Evolutionary conservation across 352 stramenopile species (phyloP).

Genomic region (Phytophthora macrochlamydospora): DNA sequence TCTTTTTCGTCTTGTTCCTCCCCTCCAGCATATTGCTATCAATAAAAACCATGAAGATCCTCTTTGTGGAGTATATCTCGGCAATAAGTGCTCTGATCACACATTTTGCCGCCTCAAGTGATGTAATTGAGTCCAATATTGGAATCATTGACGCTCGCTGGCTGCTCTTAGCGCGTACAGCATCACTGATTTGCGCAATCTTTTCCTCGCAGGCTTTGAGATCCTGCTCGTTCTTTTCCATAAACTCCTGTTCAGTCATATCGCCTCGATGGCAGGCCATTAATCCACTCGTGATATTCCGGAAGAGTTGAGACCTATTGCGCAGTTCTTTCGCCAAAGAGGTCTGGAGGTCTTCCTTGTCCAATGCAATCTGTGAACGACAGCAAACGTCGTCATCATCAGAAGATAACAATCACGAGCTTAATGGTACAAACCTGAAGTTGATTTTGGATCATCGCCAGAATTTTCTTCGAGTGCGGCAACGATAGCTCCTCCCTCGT

Average conservation of each 20-base stretch:
- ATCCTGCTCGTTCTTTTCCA: conserved; percentile 57
- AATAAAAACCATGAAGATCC: conserved; percentile 40
- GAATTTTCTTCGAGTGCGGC: not conserved
- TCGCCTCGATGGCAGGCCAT: conserved; percentile 26
- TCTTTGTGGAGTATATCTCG: conserved; percentile 57
- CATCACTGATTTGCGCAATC: conserved; percentile 58
- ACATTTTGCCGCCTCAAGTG: conserved; percentile 46
- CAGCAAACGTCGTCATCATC: too few species aligned
- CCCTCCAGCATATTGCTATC: conserved; percentile 27
- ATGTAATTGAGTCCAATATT: conserved; percentile 53
- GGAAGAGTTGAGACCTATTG: conserved; percentile 49
- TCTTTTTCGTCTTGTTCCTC: conserved; percentile 11
- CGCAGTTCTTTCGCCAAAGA: conserved; percentile 57
- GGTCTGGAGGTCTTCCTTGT: conserved; percentile 63
- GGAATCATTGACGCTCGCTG: conserved; percentile 31
- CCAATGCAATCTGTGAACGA: conserved; percentile 41
- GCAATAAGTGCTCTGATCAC: conserved; percentile 59
- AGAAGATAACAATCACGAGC: too few species aligned
- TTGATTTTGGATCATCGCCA: not conserved
- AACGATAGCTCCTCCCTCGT: conserved; percentile 31
- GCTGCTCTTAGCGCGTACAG: conserved; percentile 29
- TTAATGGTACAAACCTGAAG: not conserved
- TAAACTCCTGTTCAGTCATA: conserved; percentile 57
- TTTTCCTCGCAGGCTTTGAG: conserved; percentile 62
- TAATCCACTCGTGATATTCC: conserved; percentile 49